Evolutionary conservation across 345 rosid genomes (phyloP).

Genomic region (Microthlaspi erraticum): DNA sequence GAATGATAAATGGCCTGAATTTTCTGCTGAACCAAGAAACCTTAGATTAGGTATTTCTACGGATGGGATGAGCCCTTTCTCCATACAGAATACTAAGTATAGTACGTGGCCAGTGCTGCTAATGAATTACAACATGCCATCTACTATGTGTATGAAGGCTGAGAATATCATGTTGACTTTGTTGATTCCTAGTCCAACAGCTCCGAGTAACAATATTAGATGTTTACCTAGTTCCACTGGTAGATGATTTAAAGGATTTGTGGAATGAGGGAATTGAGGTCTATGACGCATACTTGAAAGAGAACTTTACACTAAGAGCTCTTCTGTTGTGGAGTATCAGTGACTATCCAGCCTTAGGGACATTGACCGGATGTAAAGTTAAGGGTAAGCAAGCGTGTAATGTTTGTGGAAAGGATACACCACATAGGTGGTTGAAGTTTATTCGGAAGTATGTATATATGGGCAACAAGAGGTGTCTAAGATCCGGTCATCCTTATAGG

Average conservation of each 20-base stretch:
- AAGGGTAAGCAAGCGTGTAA: neutral
- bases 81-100: too few relatives aligned
- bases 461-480: neutral
- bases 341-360: neutral
- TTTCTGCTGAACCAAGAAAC: neutral
- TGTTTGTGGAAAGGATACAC: neutral
- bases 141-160: neutral
- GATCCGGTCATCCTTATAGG: neutral
- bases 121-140: neutral
- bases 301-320: neutral
- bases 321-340: neutral
- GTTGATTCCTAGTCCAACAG: neutral
- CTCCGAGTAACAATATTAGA: neutral
- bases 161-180: neutral
- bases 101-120: neutral
- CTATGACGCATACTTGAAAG: neutral
- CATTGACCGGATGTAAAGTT: neutral
- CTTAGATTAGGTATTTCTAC: neutral
- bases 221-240: neutral
- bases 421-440: neutral
- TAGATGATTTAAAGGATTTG: neutral
- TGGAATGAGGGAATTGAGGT: neutral
- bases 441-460: neutral
- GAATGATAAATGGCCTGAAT: neutral
- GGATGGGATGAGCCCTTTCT: neutral